These are phyloP conservation scores for Cinnamomum micranthum DNA, from an alignment of 164 flowering plant genomes.

Conservation along the genomic window DNA sequence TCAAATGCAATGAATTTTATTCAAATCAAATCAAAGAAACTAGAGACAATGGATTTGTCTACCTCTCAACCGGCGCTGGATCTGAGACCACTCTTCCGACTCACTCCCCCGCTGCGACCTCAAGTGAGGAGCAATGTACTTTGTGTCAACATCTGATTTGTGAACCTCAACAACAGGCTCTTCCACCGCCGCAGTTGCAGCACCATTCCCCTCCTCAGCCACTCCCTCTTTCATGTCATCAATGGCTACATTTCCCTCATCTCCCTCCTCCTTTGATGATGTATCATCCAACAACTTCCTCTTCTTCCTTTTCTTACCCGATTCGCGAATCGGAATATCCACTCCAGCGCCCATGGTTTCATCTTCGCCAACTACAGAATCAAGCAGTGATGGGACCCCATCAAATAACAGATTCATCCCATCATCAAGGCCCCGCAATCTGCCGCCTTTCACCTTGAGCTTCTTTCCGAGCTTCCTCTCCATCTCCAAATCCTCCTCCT, in stretches of 20 bases:
- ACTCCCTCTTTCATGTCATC: not conserved
- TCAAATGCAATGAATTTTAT: not conserved
- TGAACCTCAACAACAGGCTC: constrained; percentile 18
- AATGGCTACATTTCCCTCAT: not conserved
- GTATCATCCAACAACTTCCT: constrained; percentile 13
- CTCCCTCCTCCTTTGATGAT: constrained; percentile 20
- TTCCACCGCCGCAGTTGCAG: constrained; percentile 18
- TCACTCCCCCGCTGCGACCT: constrained; percentile 49
- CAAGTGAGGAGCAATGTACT: constrained; percentile 77
- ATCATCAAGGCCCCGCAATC: constrained; percentile 54
- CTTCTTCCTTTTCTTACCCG: constrained; percentile 30
- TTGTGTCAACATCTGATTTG: constrained; percentile 18
- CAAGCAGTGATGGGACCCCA: constrained; percentile 39
- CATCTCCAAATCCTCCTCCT: constrained; percentile 57
- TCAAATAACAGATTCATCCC: constrained; percentile 53
- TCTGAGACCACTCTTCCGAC: constrained; percentile 54
- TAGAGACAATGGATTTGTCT: constrained; percentile 5
- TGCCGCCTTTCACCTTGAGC: constrained; percentile 69
- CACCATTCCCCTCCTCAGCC: constrained; percentile 9
- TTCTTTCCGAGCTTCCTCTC: constrained; percentile 81
- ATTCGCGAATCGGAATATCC: constrained; percentile 1
- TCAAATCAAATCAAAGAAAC: not conserved
- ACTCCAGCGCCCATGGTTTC: constrained; percentile 18
- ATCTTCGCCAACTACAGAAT: constrained; percentile 16
- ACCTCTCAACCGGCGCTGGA: constrained; percentile 75